phyloP scores from a whole-genome alignment of 495 filamentous ascomycete species.

The Aspergillus diversus region DNA sequence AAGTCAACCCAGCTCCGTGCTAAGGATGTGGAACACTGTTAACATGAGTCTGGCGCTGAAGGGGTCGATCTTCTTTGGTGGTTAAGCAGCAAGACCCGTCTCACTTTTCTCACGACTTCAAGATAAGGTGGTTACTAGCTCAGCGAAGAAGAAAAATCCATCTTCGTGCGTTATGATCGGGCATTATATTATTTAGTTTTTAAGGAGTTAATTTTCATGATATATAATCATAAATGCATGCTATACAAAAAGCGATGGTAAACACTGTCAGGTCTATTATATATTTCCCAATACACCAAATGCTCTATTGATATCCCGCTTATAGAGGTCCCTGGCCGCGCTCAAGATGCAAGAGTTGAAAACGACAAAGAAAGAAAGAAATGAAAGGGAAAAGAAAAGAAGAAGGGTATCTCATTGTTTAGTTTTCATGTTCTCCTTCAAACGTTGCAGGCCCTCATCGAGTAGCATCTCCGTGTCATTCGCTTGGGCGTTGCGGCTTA shows the following conservation, averaged over 20 bases:
- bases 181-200: slow-evolving; percentile 8
- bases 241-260: slow-evolving; percentile 24
- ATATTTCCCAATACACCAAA: slow-evolving; percentile 15
- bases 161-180: slow-evolving; percentile 1
- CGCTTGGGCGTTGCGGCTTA: slow-evolving; percentile 18
- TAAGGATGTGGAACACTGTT: slow-evolving; percentile 10
- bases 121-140: slow-evolving; percentile 7
- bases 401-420: slow-evolving; percentile 36
- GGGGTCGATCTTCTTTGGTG: slow-evolving; percentile 51
- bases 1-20: slow-evolving; percentile 37
- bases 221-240: slow-evolving; percentile 29
- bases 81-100: slow-evolving; percentile 22
- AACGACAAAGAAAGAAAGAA: slow-evolving; percentile 17
- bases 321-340: slow-evolving; percentile 2
- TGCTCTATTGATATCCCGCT: slow-evolving; percentile 10
- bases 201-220: slow-evolving; percentile 14
- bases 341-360: slow-evolving; percentile 20
- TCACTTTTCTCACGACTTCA: slow-evolving; percentile 15
- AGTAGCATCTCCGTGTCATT: slow-evolving; percentile 33
- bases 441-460: slow-evolving; percentile 38
- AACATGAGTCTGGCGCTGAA: slow-evolving; percentile 21
- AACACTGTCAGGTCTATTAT: slow-evolving; percentile 13
- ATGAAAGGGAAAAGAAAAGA: slow-evolving; percentile 17
- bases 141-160: neutral
- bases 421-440: slow-evolving; percentile 32